Conservation (phyloP, 352 stramenopile species). For the Phytopythium cucurbitacearum region DNA sequence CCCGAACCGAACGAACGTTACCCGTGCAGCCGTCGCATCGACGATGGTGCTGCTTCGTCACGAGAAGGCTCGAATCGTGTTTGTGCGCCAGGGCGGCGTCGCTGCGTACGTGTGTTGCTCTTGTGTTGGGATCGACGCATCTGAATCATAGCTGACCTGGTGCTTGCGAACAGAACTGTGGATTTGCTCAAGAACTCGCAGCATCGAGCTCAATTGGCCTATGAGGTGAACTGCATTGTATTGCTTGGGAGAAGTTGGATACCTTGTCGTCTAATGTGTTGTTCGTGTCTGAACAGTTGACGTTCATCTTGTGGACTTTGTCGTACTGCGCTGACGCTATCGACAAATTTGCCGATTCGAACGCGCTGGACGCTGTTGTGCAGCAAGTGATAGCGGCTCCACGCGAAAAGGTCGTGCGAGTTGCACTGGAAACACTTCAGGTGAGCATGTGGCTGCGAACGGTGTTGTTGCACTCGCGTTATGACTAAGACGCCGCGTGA, state of each 20-base stretch:
- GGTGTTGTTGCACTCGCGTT: not conserved
- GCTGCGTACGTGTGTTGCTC: slow-evolving; percentile 59
- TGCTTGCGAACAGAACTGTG: slow-evolving; percentile 35
- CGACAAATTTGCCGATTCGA: slow-evolving; percentile 68
- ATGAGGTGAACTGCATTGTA: slow-evolving; percentile 58
- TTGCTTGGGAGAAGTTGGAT: too few relatives aligned
- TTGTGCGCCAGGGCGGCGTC: slow-evolving; percentile 89
- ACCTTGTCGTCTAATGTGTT: too few relatives aligned
- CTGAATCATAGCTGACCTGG: slow-evolving; percentile 1
- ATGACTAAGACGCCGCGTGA: not conserved
- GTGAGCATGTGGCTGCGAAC: slow-evolving; percentile 14
- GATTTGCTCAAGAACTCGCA: slow-evolving; percentile 77
- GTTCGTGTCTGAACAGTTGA: slow-evolving; percentile 52
- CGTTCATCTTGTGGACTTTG: slow-evolving; percentile 96
- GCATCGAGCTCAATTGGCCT: slow-evolving; percentile 92
- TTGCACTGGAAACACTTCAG: slow-evolving; percentile 91
- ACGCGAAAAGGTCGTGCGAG: slow-evolving; percentile 96
- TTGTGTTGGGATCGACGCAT: not conserved
- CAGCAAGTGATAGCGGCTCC: slow-evolving; percentile 90
- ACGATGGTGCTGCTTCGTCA: slow-evolving; percentile 91
- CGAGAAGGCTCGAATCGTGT: slow-evolving; percentile 85
- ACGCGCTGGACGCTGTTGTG: slow-evolving; percentile 68
- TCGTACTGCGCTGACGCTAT: slow-evolving; percentile 88
- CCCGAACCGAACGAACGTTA: slow-evolving; percentile 65
- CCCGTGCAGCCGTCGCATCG: slow-evolving; percentile 84